phyloP scores from a whole-genome alignment of 257 asterid genomes.

The Solanum rostratum region DNA sequence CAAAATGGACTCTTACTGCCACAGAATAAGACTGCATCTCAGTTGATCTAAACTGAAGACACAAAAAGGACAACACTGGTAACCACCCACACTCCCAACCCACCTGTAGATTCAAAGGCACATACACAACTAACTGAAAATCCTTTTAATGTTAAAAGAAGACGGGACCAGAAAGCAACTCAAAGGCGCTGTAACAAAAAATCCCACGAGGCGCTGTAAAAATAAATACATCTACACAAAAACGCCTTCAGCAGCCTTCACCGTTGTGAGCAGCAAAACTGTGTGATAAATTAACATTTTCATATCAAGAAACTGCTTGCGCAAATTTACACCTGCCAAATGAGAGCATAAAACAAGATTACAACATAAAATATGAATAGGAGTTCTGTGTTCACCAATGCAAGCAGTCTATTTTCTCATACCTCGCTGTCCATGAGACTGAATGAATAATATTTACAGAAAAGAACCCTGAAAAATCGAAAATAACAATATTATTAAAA shows the following conservation, averaged over 20 bases:
- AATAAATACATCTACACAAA: neutral
- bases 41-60: neutral
- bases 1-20: neutral
- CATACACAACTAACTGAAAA: neutral
- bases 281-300: constrained; percentile 7
- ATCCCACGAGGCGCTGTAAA: neutral
- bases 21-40: neutral
- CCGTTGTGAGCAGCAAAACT: constrained; percentile 3
- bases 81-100: neutral
- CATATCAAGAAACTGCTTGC: constrained; percentile 10
- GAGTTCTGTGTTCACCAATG: neutral
- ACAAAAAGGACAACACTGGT: neutral
- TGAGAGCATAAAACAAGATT: constrained; percentile 7
- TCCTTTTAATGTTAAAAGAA: neutral
- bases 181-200: neutral
- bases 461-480: constrained; percentile 34
- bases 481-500: neutral
- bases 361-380: neutral
- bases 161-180: neutral
- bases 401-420: neutral
- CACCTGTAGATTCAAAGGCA: neutral
- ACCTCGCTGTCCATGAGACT: constrained; percentile 38
- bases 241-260: neutral
- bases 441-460: constrained; percentile 48
- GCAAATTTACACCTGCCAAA: constrained; percentile 45